These are phyloP conservation scores for Oenanthe sinensis DNA, from an alignment of 129 eudicot species.

Conservation along the genomic window DNA sequence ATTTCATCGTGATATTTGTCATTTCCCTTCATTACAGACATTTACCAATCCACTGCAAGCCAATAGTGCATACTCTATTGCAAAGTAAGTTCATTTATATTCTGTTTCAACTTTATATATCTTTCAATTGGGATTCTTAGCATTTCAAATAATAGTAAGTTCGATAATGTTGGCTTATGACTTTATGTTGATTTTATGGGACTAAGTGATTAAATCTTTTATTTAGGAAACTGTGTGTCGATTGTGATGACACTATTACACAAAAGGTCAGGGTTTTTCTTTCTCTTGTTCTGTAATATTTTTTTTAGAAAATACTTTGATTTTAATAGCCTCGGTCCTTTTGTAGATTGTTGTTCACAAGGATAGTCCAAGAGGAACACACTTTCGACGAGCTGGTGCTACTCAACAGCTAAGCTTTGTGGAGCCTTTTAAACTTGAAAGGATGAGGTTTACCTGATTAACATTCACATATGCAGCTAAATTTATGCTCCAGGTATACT, in stretches of 20 bases:
- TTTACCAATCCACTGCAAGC: constrained; percentile 73
- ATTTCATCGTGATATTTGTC: background rate
- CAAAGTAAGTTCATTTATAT: constrained; percentile 37
- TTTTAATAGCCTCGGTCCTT: background rate
- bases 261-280: constrained; percentile 46
- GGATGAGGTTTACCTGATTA: background rate
- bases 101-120: too few species aligned
- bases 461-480: background rate
- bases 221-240: constrained; percentile 76
- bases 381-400: too few species aligned
- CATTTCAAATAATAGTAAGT: too few species aligned
- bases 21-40: constrained; percentile 37
- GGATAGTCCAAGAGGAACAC: too few species aligned
- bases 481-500: background rate
- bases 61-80: constrained; percentile 78
- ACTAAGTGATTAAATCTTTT: constrained; percentile 5
- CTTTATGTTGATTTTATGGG: too few species aligned
- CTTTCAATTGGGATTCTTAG: background rate
- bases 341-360: too few species aligned
- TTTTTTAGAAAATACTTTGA: too few species aligned
- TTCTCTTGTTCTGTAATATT: background rate
- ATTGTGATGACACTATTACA: constrained; percentile 56
- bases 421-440: background rate
- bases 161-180: too few species aligned
- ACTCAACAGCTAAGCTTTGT: background rate